Conservation (phyloP, 1,139 yeast genomes). For the Pichia sp. region DNA sequence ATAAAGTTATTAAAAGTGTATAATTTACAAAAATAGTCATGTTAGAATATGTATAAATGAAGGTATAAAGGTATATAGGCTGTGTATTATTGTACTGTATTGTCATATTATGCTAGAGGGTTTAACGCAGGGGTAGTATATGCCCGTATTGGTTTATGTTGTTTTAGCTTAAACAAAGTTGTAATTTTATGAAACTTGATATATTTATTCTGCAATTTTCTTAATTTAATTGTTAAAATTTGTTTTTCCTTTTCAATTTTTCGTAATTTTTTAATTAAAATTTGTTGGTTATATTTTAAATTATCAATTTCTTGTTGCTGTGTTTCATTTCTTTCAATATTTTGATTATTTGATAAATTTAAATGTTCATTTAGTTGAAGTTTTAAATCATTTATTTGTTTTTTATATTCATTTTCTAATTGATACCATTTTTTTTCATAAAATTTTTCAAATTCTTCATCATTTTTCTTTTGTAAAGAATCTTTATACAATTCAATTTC, state of each 20-base stretch:
- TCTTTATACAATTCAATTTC: constrained; percentile 10
- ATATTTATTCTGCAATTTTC: constrained; percentile 4
- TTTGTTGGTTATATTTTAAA: background rate
- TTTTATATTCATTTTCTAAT: background rate
- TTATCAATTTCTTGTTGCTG: background rate
- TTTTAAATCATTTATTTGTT: background rate
- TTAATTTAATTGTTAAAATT: background rate
- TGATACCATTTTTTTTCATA: background rate
- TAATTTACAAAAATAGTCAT: background rate
- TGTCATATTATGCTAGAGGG: constrained; percentile 3
- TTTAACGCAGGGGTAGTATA: constrained; percentile 10
- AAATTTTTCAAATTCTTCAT: background rate
- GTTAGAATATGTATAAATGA: background rate
- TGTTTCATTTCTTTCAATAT: background rate
- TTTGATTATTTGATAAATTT: background rate
- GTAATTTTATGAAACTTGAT: constrained; percentile 6
- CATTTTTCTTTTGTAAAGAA: background rate
- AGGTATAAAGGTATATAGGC: background rate
- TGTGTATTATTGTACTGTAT: background rate
- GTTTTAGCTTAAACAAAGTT: constrained; percentile 11
- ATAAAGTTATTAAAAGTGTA: background rate
- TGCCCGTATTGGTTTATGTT: constrained; percentile 8
- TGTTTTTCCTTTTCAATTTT: constrained; percentile 4
- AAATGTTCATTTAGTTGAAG: background rate
- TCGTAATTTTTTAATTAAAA: background rate